Conservation (phyloP, 1,284 basidiomycete species). For the Papiliotrema nemorosa region DNA sequence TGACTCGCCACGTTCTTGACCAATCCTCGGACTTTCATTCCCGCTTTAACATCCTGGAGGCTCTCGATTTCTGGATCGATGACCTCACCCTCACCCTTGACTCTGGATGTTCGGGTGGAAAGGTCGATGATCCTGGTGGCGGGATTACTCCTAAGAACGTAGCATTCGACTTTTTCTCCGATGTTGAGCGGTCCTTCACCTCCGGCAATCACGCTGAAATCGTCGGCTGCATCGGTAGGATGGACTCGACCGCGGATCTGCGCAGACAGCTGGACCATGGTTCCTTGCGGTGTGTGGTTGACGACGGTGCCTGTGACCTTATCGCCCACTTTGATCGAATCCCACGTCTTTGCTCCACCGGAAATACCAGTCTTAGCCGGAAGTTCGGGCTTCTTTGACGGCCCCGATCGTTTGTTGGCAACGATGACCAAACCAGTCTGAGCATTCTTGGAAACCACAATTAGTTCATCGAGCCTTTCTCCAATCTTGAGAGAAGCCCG, state of each 20-base stretch:
- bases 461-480: constrained; percentile 70
- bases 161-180: constrained; percentile 66
- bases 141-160: constrained; percentile 65
- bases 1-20: constrained; percentile 76
- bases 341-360: constrained; percentile 57
- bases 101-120: constrained; percentile 70
- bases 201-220: constrained; percentile 56
- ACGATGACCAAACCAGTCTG: constrained; percentile 87
- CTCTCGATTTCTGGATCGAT: constrained; percentile 67
- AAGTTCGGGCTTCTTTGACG: constrained; percentile 1
- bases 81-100: constrained; percentile 51
- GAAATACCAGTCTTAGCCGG: constrained; percentile 55
- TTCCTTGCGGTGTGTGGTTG: constrained; percentile 61
- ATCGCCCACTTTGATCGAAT: constrained; percentile 66
- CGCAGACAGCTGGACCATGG: constrained; percentile 68
- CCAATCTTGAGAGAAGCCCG: constrained; percentile 65
- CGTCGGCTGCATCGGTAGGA: constrained; percentile 75
- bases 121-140: constrained; percentile 66
- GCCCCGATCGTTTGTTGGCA: constrained; percentile 54
- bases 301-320: constrained; percentile 72
- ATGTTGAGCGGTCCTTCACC: constrained; percentile 59
- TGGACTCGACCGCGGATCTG: constrained; percentile 70
- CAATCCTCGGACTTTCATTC: constrained; percentile 76
- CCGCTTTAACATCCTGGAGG: constrained; percentile 66
- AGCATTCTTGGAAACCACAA: constrained; percentile 83